Evolutionary conservation across 2,329 filamentous ascomycete genomes (phyloP), one percentile per base, ranked within the genome.

Genomic region (Talaromyces verruculosus): DNA sequence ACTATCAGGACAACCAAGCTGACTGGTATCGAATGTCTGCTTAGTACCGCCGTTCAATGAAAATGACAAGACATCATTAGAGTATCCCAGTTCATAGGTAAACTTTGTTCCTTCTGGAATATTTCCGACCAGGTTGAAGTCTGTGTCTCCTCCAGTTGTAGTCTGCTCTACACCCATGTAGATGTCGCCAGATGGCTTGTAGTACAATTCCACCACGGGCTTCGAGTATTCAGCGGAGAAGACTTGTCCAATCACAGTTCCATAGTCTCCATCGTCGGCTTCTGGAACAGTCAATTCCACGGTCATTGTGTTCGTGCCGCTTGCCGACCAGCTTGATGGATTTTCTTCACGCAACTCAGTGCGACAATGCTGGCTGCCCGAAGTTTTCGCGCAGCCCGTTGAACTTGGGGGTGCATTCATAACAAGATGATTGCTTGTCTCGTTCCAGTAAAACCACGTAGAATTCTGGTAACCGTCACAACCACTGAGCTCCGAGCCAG

Each of bases 311-410:
- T 79, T 80, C n/a, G 67, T 69, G 3, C 65, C 59, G n/a, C 71
- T 74, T 7, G 79, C 77, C 51, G 73, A 70, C 78, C 79, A 72
- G 1, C 64, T 69, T 8, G 58, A 58, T 6, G 77, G 78, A 35
- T 61, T 70, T 17, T 61, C 65, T 71, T 82, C 80, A 19, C 79
- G 78, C 13, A 82, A 71, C 69, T 82, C 80, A 10, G 77, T 80
- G 33, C 78, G 79, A 69, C 80, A 81, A 68, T 82, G 79, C 55
- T 76, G 65, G 70, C 78, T 80, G 71, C 79, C 75, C 0, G 73
- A 67, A 0, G 80, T 81, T 1, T 74, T 80, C 7, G 80, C 78
- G 66, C 79, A 81, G 7, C 69, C 71, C 1, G 75, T 69, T 1
- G 74, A 71, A 10, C 74, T 75, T 8, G 78, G 78, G 1, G 78